A percentile compares a stretch with the other conserved stretches of the same genome.
These are phyloP conservation scores for Solanum commersonii DNA, from an alignment of 257 asterid species.

Conservation along the genomic window DNA sequence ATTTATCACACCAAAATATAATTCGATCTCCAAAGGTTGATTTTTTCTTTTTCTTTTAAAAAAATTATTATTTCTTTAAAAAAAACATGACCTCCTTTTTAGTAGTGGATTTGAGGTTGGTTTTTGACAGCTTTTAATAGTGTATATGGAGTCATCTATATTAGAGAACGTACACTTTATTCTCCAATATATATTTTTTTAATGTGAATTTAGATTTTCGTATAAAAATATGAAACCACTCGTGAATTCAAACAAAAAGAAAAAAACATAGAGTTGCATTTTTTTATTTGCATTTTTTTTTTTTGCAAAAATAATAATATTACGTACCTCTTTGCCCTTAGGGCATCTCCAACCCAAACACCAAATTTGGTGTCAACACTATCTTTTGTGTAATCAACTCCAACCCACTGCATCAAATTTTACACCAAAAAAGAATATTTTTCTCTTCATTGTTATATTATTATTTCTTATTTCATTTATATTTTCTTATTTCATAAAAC, in stretches of 20 bases:
- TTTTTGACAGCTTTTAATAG: neutral
- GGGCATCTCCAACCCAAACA: no score
- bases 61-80: no score
- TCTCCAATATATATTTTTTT: rapidly evolving
- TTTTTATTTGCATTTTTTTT: neutral
- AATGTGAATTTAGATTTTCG: neutral
- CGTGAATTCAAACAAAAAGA: neutral
- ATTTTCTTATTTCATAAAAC: no score
- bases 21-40: neutral
- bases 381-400: no score
- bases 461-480: no score
- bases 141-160: neutral
- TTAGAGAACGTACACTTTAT: neutral
- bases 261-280: neutral
- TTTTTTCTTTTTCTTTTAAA: neutral
- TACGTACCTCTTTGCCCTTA: neutral
- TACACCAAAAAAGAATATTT: no score
- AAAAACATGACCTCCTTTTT: neutral
- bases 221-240: neutral
- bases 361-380: no score
- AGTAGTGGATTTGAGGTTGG: neutral
- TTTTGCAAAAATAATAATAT: neutral
- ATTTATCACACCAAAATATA: neutral
- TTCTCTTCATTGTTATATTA: no score
- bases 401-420: no score